Evolutionary conservation across 352 stramenopile genomes (phyloP).

Genomic region (Globisporangium irregulare): DNA sequence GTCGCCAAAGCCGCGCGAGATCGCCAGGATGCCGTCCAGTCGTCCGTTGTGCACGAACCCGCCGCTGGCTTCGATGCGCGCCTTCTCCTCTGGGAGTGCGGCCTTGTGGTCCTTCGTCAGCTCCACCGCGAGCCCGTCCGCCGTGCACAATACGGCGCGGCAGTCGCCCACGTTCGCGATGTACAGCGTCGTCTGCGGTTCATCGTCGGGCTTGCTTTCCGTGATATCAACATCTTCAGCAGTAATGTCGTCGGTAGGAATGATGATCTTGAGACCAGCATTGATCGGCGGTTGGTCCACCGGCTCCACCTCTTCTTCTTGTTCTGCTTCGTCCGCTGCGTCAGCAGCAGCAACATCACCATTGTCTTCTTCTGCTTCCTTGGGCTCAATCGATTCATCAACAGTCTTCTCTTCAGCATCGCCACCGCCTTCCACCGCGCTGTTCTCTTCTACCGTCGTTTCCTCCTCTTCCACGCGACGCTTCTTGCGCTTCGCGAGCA

Average conservation of each 20-base stretch:
- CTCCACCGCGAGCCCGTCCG: conserved; percentile 66
- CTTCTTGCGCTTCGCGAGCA: conserved; percentile 47
- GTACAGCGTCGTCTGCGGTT: conserved; percentile 57
- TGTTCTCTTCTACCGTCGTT: neutral
- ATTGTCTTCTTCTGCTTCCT: neutral
- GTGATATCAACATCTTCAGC: neutral
- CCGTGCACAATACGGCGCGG: conserved; percentile 82
- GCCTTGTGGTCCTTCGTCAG: conserved; percentile 90
- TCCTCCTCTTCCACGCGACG: neutral
- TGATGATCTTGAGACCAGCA: neutral
- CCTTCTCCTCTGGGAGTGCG: conserved; percentile 68
- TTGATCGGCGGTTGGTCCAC: neutral
- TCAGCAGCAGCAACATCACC: neutral
- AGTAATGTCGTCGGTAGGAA: neutral
- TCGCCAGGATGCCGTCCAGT: conserved; percentile 83
- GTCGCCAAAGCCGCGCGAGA: conserved; percentile 88
- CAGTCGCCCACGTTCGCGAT: conserved; percentile 90
- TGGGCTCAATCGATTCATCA: neutral
- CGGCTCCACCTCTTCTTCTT: neutral
- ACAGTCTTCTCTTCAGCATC: conserved; percentile 9
- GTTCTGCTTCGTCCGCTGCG: neutral
- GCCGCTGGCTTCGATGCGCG: conserved; percentile 72
- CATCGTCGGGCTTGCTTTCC: conserved; percentile 19
- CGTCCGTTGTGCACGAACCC: conserved; percentile 89
- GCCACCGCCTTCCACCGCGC: conserved; percentile 5